Evolutionary conservation across 2,329 filamentous ascomycete genomes (phyloP), one percentile per base, ranked within the genome.

Genomic region (Fusarium nelsonii): DNA sequence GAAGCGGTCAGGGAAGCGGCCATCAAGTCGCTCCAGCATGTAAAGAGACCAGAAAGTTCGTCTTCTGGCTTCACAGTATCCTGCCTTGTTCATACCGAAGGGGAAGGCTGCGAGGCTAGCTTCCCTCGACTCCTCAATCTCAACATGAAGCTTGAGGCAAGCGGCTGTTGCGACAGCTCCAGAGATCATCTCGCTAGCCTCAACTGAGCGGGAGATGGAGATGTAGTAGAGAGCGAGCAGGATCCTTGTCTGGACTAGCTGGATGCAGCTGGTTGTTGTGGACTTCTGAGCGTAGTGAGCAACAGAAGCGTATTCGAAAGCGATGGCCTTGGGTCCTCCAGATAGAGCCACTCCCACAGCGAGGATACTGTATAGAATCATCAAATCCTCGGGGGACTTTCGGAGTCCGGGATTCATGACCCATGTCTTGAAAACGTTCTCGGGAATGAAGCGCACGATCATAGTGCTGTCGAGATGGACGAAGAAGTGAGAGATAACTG

Each of bases 21-120:
- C 86, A 48, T 87, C 88, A 63, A 90, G 86, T 48, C 90, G 86
- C 78, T 93, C 91, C 76, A 92, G 84, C 70, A 92, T 80, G 70
- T 90, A 92, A 52, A 88, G 85, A 30, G 88, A 87, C 91, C 91
- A 94, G 73, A 92, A 90, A 0, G 90, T 92, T 58, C 91, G 84
- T 67, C 91, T 84, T 63, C 88, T 85, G 71, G 89, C 90, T 78
- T 94, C 91, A 26, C 85, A 84, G 69, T 90, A 85, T 32, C 86
- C 87, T 50, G 79, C 78, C 59, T 82, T 84, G 69, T 84, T 86
- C 67, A 92, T 82, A 20, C 84, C 86, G 72, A 88, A 89, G 6
- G 88, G 87, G 54, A 83, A 85, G 0, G 74, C 73, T n/a, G 78
- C 73, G 15, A 79, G 66, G 16, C 63, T 64, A 4, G 73, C 78